Conservation (phyloP, 441 rosid species). For the Gossypium davidsonii region DNA sequence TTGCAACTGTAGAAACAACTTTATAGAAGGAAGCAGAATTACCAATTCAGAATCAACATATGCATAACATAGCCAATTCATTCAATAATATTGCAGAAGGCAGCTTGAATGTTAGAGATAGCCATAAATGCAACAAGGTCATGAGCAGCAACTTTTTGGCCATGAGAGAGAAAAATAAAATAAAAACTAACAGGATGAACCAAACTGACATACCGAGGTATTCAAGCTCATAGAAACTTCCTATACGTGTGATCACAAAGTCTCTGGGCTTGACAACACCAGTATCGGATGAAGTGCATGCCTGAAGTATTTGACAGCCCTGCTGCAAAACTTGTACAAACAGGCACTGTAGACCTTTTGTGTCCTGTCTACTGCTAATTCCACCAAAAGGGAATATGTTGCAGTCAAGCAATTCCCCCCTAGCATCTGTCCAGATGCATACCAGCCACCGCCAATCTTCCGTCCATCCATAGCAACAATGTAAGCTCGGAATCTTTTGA, state of each 20-base stretch:
- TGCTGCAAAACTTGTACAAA: slow-evolving; percentile 97
- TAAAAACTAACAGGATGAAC: slow-evolving; percentile 4
- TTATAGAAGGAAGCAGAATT: not conserved
- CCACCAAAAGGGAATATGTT: slow-evolving; percentile 98
- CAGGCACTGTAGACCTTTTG: slow-evolving; percentile 97
- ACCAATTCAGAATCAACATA: not conserved
- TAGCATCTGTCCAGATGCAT: slow-evolving; percentile 96
- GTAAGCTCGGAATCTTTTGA: slow-evolving; percentile 81
- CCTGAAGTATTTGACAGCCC: slow-evolving; percentile 95
- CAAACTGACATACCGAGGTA: slow-evolving; percentile 58
- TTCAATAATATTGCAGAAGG: not conserved
- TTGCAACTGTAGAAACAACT: not conserved
- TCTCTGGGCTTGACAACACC: slow-evolving; percentile 85
- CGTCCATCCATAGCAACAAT: slow-evolving; percentile 99
- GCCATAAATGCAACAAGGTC: not conserved
- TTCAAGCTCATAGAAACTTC: slow-evolving; percentile 95
- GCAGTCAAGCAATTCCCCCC: slow-evolving; percentile 98
- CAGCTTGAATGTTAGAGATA: not conserved
- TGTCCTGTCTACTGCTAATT: slow-evolving; percentile 98
- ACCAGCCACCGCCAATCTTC: slow-evolving; percentile 99
- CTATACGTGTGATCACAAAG: slow-evolving; percentile 86
- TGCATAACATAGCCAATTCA: not conserved
- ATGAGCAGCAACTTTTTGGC: not conserved
- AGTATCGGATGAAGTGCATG: slow-evolving; percentile 73
- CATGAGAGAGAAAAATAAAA: not conserved